Evolutionary conservation across 495 filamentous ascomycete species (phyloP).

Genomic region (Cercophora sp.): DNA sequence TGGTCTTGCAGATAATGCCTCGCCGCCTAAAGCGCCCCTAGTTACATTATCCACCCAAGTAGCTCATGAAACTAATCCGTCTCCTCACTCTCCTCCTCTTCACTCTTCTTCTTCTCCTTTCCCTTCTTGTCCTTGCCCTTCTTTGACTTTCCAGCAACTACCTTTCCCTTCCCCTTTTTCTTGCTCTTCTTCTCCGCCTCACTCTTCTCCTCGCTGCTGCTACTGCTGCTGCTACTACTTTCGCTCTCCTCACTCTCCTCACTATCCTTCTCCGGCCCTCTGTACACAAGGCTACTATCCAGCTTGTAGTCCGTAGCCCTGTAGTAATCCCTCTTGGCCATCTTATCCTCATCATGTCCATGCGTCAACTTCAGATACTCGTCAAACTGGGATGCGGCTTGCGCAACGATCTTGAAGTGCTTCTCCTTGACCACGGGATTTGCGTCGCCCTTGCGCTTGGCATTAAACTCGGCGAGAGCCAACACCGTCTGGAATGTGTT

Average conservation of each 20-base stretch:
- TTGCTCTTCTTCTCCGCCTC: background rate
- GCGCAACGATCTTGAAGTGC: conserved; percentile 24
- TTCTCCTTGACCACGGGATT: conserved; percentile 9
- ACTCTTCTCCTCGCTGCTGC: background rate
- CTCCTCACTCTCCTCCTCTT: background rate
- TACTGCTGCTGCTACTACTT: background rate
- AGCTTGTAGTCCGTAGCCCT: background rate
- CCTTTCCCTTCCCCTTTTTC: background rate
- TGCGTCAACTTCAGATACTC: conserved; percentile 18
- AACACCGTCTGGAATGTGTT: conserved; percentile 44
- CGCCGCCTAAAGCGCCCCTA: too few relatives aligned
- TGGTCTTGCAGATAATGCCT: too few relatives aligned
- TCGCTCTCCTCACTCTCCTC: background rate
- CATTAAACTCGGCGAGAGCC: conserved; percentile 33
- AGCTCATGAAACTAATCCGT: background rate
- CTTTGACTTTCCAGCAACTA: background rate
- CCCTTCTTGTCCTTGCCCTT: conserved; percentile 5
- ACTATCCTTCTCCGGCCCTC: background rate
- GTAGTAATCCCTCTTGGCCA: conserved; percentile 3
- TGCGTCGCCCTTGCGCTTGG: conserved; percentile 10
- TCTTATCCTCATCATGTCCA: conserved; percentile 10
- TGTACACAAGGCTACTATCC: background rate
- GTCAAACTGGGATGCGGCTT: conserved; percentile 24
- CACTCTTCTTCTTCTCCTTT: conserved; percentile 1
- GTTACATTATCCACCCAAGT: background rate